These are phyloP conservation scores for Rosa hybrid DNA, from an alignment of 331 rosid species.

Conservation along the genomic window DNA sequence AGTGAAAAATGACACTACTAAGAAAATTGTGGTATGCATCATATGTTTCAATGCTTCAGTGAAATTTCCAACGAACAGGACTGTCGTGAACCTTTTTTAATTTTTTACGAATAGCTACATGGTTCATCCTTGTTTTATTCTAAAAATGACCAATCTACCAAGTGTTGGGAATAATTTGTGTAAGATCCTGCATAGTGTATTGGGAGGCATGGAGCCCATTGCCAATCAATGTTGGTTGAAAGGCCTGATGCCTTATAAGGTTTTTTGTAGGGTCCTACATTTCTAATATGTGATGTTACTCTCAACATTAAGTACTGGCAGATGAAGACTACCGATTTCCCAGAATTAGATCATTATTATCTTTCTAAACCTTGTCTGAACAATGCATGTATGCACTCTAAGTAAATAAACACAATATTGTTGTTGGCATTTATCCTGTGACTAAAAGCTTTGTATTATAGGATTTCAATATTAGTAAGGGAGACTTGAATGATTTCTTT, in stretches of 20 bases:
- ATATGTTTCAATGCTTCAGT: background rate
- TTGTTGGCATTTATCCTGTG: background rate
- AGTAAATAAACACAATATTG: background rate
- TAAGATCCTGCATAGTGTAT: background rate
- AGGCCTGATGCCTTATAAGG: background rate
- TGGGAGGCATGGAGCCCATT: background rate
- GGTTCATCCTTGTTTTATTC: background rate
- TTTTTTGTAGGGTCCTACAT: background rate
- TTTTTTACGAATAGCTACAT: too few species aligned
- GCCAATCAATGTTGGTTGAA: background rate
- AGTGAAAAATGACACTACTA: background rate
- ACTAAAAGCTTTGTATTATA: conserved; percentile 36
- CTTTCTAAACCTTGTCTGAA: background rate
- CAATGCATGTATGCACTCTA: background rate
- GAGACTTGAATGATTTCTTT: conserved; percentile 70
- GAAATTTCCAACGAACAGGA: background rate
- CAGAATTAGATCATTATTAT: background rate
- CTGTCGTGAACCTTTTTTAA: too few species aligned
- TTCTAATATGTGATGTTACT: background rate
- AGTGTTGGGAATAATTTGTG: background rate
- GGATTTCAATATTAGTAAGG: conserved; percentile 74
- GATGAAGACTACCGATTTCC: background rate
- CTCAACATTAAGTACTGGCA: background rate
- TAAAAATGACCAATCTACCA: background rate
- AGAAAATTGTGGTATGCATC: background rate